Evolutionary conservation across 2,329 filamentous ascomycete genomes (phyloP).

Genomic region (Hypocreales sp.): DNA sequence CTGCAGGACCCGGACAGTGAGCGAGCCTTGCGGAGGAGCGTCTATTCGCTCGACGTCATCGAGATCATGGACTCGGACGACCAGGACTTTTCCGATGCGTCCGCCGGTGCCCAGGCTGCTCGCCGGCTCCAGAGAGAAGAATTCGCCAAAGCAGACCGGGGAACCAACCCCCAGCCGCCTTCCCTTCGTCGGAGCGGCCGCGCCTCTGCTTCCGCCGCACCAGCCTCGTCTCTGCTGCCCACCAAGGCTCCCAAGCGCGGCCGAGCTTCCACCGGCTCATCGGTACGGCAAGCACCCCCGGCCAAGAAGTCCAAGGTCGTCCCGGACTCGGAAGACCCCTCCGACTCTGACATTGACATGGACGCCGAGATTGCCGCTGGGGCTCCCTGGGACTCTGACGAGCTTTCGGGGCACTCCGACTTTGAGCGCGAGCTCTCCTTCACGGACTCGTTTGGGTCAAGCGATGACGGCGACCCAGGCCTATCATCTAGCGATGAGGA

Average conservation of each 20-base stretch:
- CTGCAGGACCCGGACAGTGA: slow-evolving; percentile 10
- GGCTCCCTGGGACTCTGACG: slow-evolving; percentile 6
- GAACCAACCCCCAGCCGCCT: slow-evolving; percentile 1
- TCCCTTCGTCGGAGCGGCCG: slow-evolving; percentile 2
- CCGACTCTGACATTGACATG: slow-evolving; percentile 12
- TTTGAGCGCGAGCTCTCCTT: slow-evolving; percentile 6
- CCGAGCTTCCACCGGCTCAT: slow-evolving; percentile 9
- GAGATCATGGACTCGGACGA: slow-evolving; percentile 26
- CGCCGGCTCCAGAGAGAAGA: slow-evolving; percentile 20
- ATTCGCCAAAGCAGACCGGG: slow-evolving; percentile 6
- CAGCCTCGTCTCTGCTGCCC: slow-evolving; percentile 3
- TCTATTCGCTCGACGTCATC: slow-evolving; percentile 26
- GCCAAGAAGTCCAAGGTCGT: slow-evolving; percentile 15
- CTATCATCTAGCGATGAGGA: slow-evolving; percentile 15
- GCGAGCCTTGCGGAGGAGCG: slow-evolving; percentile 21
- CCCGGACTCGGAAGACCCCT: slow-evolving; percentile 13
- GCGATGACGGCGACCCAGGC: slow-evolving; percentile 6
- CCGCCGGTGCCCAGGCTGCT: slow-evolving; percentile 15
- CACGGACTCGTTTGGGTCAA: slow-evolving; percentile 5
- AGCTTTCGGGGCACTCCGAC: slow-evolving; percentile 3
- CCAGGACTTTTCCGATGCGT: slow-evolving; percentile 12
- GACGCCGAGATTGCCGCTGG: slow-evolving; percentile 15
- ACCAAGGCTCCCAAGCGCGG: slow-evolving; percentile 9
- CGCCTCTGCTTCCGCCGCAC: neutral
- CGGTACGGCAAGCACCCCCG: slow-evolving; percentile 7